Evolutionary conservation across 129 eudicot species (phyloP).

Genomic region (Pittosporum tobira): DNA sequence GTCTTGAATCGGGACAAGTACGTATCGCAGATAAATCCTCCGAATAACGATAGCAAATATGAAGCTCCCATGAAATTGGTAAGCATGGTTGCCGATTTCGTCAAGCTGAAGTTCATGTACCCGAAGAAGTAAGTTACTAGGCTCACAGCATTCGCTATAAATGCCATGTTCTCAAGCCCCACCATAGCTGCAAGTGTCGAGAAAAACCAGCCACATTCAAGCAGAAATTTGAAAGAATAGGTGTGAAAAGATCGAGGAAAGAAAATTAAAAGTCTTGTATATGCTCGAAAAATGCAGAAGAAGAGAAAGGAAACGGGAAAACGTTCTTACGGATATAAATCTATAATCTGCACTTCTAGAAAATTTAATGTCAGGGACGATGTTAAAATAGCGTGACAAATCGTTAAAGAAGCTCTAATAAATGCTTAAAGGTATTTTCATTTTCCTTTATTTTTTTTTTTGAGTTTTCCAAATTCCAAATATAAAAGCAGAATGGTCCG

Average conservation of each 20-base stretch:
- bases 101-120: constrained; percentile 73
- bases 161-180: constrained; percentile 66
- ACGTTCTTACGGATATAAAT: too few relatives aligned
- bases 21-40: constrained; percentile 74
- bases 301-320: too few relatives aligned
- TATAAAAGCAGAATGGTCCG: neutral
- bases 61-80: constrained; percentile 74
- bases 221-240: neutral
- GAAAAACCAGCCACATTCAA: constrained; percentile 9
- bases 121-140: constrained; percentile 59
- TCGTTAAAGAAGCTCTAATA: neutral
- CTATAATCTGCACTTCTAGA: too few relatives aligned
- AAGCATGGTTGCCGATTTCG: constrained; percentile 69
- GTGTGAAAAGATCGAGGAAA: too few relatives aligned
- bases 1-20: constrained; percentile 73
- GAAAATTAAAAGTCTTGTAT: too few relatives aligned
- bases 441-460: neutral
- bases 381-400: neutral
- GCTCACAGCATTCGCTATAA: constrained; percentile 51
- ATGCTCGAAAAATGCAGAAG: too few relatives aligned
- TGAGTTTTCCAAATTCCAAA: too few relatives aligned
- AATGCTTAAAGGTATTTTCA: neutral
- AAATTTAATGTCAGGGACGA: too few relatives aligned
- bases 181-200: constrained; percentile 38
- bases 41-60: constrained; percentile 49